Base-by-base conservation (phyloP, 1,284 basidiomycete species). In the Boletellus deceptivus region DNA sequence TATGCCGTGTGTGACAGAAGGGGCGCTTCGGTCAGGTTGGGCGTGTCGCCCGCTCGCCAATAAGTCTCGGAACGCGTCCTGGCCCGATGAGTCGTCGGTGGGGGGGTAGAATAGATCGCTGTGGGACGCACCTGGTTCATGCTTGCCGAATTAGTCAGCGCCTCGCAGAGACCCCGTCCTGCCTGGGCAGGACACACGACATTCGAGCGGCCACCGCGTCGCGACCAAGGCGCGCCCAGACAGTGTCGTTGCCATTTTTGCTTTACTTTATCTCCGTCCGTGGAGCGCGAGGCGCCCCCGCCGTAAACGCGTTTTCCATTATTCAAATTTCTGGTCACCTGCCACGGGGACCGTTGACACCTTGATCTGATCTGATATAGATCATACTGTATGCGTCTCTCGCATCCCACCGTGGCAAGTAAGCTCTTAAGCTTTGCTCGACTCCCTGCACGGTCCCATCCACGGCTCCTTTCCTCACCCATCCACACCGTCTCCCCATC, bases 61-160 rank as follows among this genome's bases (percentile, higher is more conserved):
- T 11, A 76, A 52, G 33, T 61, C 56, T 37, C 76, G 61, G 59
- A 76, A 76, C 2, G 72, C 71, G 40, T 75, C 72, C 72, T 76
- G 56, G 46, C 43, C 18, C 38, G 11, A 48, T 3, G 8, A 18
- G 9, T 27, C 35, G 7, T 55, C 1, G 43, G 25, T 25, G 3
- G 4, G 9, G n/a, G 22, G 1, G 16, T 14, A 13, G 18, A 7
- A 11, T 36, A 13, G 1, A n/a, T 18, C 3, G 6, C 5, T 17
- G 14, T 7, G 29, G 43, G 36, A 27, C 49, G 17, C 46, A 68
- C 65, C 62, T 67, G 65, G 41, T 67, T 55, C 65, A 67, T 67
- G 42, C 29, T 44, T 18, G 45, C 17, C 20, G 6, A 0, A 27
- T 64, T 60, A 37, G 57, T 60, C 59, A 61, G 51, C 45, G 6